Conservation (phyloP, 202 grass and related monocot species). For the Elaeis oleifera region DNA sequence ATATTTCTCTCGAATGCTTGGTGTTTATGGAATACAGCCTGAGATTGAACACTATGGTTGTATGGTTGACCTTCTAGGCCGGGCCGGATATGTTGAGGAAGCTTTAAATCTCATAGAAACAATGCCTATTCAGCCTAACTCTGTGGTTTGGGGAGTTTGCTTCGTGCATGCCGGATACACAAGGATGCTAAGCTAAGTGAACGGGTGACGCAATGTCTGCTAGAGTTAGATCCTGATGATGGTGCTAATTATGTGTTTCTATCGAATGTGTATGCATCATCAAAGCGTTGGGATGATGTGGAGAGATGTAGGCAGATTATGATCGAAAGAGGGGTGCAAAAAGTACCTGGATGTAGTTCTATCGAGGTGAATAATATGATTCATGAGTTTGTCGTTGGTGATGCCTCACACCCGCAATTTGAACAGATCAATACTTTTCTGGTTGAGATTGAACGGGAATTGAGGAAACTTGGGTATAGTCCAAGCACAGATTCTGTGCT, state of each 20-base stretch:
- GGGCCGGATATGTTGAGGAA: slow-evolving; percentile 22
- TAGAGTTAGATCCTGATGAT: slow-evolving; percentile 30
- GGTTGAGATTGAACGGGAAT: slow-evolving; percentile 8
- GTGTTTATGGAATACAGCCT: slow-evolving; percentile 27
- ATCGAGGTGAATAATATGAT: slow-evolving; percentile 14
- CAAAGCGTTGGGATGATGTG: slow-evolving; percentile 39
- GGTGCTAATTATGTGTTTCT: slow-evolving; percentile 24
- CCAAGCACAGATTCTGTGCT: slow-evolving; percentile 11
- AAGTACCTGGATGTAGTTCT: slow-evolving; percentile 9
- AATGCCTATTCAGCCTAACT: slow-evolving; percentile 37
- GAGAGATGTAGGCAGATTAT: slow-evolving; percentile 30
- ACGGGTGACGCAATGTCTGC: slow-evolving; percentile 28
- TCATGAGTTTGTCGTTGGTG: slow-evolving; percentile 23
- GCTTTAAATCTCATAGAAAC: slow-evolving; percentile 29
- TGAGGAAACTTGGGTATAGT: slow-evolving; percentile 16
- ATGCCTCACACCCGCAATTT: slow-evolving; percentile 10
- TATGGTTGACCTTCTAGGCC: slow-evolving; percentile 44
- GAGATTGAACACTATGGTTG: slow-evolving; percentile 42
- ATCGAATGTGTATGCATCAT: slow-evolving; percentile 43
- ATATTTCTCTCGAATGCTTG: slow-evolving; percentile 41
- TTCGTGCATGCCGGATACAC: slow-evolving; percentile 19
- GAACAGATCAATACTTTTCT: slow-evolving; percentile 10
- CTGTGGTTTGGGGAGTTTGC: slow-evolving; percentile 43
- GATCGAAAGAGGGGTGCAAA: neutral
- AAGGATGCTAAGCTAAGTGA: slow-evolving; percentile 24